phyloP scores from a whole-genome alignment of 163 green algal species.

The Trebouxiophyceae sp. region DNA sequence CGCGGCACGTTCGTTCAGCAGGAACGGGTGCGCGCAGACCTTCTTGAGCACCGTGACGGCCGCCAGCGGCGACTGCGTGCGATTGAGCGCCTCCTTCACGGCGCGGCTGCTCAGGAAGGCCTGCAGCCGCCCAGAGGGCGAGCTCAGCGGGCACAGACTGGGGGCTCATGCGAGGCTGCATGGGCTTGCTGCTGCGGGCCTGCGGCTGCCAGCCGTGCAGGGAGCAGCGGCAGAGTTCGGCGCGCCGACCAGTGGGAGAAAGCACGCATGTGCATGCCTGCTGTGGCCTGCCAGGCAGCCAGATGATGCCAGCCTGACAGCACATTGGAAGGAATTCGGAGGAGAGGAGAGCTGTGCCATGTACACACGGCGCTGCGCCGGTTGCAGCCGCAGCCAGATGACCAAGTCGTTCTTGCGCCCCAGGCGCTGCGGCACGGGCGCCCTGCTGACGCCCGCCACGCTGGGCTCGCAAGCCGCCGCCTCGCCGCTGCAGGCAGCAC shows the following conservation, averaged over 20 bases:
- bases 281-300: no score
- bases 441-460: no score
- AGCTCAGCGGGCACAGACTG: no score
- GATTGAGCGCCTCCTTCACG: slow-evolving; percentile 69
- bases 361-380: slow-evolving; percentile 57
- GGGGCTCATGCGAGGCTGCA: no score
- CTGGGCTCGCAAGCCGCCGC: no score
- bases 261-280: background rate
- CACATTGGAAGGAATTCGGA: no score
- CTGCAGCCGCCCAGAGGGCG: slow-evolving; percentile 12
- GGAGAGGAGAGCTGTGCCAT: no score
- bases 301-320: no score
- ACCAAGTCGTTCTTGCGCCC: slow-evolving; percentile 88
- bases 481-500: no score
- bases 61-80: slow-evolving; percentile 61
- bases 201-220: background rate
- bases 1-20: slow-evolving; percentile 60
- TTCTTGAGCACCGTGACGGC: slow-evolving; percentile 80
- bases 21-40: slow-evolving; percentile 84
- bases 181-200: no score
- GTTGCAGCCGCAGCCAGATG: slow-evolving; percentile 82
- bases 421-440: slow-evolving; percentile 25
- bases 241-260: background rate
- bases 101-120: slow-evolving; percentile 61
- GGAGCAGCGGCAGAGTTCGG: no score